phyloP scores from a whole-genome alignment of 2,329 filamentous ascomycete genomes.

The Tolypocladium cylindrosporum region DNA sequence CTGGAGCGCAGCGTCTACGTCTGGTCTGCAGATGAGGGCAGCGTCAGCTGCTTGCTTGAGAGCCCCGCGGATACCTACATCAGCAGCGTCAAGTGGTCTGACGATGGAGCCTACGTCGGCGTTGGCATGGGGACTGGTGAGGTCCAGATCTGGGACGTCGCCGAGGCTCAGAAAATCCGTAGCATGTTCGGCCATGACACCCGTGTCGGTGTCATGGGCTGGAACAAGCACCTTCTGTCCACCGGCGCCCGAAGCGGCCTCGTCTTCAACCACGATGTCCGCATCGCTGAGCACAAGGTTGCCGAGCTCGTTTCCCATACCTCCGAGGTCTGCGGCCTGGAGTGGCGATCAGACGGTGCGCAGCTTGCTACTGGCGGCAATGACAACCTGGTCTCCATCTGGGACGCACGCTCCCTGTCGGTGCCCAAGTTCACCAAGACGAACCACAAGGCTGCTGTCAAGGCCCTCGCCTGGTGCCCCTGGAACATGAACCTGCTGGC shows the following conservation, averaged over 20 bases:
- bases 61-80: slow-evolving; percentile 86
- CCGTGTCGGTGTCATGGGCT: slow-evolving; percentile 95
- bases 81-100: slow-evolving; percentile 98
- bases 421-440: slow-evolving; percentile 99
- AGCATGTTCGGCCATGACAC: slow-evolving; percentile 98
- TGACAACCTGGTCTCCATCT: slow-evolving; percentile 98
- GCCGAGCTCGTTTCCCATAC: slow-evolving; percentile 96
- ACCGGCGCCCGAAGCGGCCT: slow-evolving; percentile 90
- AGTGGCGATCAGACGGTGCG: slow-evolving; percentile 93
- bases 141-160: slow-evolving; percentile 98
- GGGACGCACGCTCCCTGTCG: slow-evolving; percentile 87
- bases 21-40: slow-evolving; percentile 92
- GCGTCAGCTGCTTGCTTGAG: slow-evolving; percentile 82
- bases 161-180: slow-evolving; percentile 88
- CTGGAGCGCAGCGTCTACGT: slow-evolving; percentile 96
- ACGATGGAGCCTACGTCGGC: slow-evolving; percentile 90
- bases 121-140: slow-evolving; percentile 92
- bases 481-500: slow-evolving; percentile 97
- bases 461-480: slow-evolving; percentile 96
- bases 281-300: slow-evolving; percentile 94
- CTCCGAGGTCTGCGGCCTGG: slow-evolving; percentile 93
- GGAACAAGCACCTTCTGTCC: slow-evolving; percentile 96
- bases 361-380: slow-evolving; percentile 97
- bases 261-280: slow-evolving; percentile 97
- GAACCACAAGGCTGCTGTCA: slow-evolving; percentile 97